Percentiles rank a stretch among this genome's conserved stretches.
Evolutionary conservation across 2,329 filamentous ascomycete species (phyloP).

Genomic region (Clonostachys byssicola): DNA sequence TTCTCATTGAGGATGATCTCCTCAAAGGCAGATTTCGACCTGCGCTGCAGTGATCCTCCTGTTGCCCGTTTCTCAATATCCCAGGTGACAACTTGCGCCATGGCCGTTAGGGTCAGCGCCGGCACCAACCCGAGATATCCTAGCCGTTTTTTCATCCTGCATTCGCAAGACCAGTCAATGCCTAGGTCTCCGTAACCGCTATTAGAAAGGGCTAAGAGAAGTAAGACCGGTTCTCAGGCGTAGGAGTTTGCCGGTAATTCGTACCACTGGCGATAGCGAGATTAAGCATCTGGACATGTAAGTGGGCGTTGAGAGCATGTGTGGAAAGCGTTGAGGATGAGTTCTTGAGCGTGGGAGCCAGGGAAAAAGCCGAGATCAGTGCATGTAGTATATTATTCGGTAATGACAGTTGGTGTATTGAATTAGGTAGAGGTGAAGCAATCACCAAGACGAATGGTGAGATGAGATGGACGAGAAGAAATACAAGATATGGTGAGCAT

Average conservation of each 20-base stretch:
- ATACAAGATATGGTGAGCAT: neutral
- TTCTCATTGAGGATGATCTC: conserved; percentile 39
- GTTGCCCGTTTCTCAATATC: conserved; percentile 33
- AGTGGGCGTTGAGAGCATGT: no score
- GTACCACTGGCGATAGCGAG: no score
- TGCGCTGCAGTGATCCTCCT: conserved; percentile 23
- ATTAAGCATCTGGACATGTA: no score
- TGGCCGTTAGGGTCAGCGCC: neutral
- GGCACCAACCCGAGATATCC: no score
- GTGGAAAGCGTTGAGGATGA: no score
- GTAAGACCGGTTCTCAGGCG: no score
- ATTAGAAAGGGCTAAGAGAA: no score
- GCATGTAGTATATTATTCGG: neutral
- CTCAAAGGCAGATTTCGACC: conserved; percentile 29
- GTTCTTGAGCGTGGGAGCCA: no score
- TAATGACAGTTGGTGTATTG: neutral
- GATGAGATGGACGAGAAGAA: neutral
- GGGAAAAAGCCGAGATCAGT: neutral
- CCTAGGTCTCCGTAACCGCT: no score
- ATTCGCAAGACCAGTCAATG: no score
- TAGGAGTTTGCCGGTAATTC: no score
- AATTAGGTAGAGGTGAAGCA: neutral
- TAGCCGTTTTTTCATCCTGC: no score
- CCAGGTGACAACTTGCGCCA: conserved; percentile 38
- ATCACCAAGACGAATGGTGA: neutral